phyloP scores from a whole-genome alignment of 768 basidiomycete genomes.

The Termitomyces heimii region DNA sequence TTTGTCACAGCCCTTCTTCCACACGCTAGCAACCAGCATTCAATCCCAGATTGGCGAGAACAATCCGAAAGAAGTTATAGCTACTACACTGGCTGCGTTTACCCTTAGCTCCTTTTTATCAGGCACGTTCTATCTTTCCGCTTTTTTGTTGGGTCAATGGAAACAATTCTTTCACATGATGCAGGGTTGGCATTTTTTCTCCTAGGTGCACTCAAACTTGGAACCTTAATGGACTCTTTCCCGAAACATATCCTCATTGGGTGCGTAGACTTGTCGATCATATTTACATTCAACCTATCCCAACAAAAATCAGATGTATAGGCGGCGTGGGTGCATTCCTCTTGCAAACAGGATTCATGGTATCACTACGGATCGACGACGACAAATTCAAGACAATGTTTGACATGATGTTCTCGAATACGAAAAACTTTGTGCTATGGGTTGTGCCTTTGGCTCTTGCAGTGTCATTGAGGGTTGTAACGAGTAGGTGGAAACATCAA shows the following conservation, averaged over 20 bases:
- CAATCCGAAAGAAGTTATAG: slow-evolving; percentile 64
- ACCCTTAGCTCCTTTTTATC: slow-evolving; percentile 87
- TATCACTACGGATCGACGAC: slow-evolving; percentile 76
- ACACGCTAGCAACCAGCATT: slow-evolving; percentile 80
- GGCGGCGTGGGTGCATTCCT: slow-evolving; percentile 94
- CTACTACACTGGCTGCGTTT: slow-evolving; percentile 88
- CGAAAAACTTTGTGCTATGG: slow-evolving; percentile 72
- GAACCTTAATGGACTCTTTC: slow-evolving; percentile 89
- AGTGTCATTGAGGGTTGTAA: slow-evolving; percentile 72
- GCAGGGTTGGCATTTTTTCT: slow-evolving; percentile 76
- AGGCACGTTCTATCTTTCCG: slow-evolving; percentile 36
- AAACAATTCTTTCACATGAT: neutral
- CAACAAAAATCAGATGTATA: slow-evolving; percentile 53
- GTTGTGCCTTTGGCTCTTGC: slow-evolving; percentile 73
- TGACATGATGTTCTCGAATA: slow-evolving; percentile 59
- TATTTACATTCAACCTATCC: neutral
- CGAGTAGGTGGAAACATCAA: slow-evolving; percentile 77
- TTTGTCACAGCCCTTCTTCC: slow-evolving; percentile 80
- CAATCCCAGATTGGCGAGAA: slow-evolving; percentile 67
- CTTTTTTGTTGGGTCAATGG: neutral
- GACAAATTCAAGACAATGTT: slow-evolving; percentile 60
- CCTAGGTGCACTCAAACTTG: slow-evolving; percentile 77
- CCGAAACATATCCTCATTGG: slow-evolving; percentile 98
- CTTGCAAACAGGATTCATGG: slow-evolving; percentile 83
- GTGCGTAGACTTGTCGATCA: slow-evolving; percentile 21